phyloP scores from a whole-genome alignment of 2,329 filamentous ascomycete species.

The Aspergillus sp. region DNA sequence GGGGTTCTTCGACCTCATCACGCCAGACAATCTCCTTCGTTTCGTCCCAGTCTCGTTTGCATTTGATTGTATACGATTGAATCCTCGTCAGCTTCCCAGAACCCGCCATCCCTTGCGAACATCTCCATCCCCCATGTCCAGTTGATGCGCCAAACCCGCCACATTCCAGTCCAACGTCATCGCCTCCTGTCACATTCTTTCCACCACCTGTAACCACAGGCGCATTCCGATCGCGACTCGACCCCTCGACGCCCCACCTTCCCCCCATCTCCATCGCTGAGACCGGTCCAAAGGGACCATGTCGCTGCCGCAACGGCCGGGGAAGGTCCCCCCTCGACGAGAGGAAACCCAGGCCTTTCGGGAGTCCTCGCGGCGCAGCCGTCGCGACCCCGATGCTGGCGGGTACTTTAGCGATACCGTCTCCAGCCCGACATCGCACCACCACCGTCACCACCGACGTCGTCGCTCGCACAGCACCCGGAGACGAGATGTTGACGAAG shows the following conservation, averaged over 20 bases:
- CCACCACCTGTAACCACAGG: neutral
- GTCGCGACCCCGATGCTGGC: conserved; percentile 69
- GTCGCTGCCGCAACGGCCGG: conserved; percentile 61
- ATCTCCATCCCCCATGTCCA: too few relatives aligned
- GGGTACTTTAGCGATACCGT: conserved; percentile 37
- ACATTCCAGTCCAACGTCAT: neutral
- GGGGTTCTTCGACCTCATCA: too few relatives aligned
- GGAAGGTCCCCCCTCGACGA: conserved; percentile 59
- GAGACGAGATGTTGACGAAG: conserved; percentile 46
- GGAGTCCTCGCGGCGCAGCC: conserved; percentile 66
- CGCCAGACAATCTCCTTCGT: neutral
- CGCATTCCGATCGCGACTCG: too few relatives aligned
- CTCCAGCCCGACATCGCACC: conserved; percentile 32
- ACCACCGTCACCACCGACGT: conserved; percentile 39
- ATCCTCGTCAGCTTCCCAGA: neutral
- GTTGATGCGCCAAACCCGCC: too few relatives aligned
- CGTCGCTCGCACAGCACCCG: conserved; percentile 47
- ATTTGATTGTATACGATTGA: neutral
- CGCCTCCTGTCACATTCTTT: neutral
- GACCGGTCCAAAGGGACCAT: conserved; percentile 28
- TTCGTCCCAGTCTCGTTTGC: neutral
- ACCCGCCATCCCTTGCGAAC: too few relatives aligned
- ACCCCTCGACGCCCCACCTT: too few relatives aligned
- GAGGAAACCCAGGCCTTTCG: conserved; percentile 65
- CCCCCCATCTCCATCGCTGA: neutral